A percentile compares a stretch with the other conserved stretches of the same genome.
These are phyloP conservation scores for Calonectria hongkongensis DNA, from an alignment of 2,329 filamentous ascomycete species.

Conservation along the genomic window DNA sequence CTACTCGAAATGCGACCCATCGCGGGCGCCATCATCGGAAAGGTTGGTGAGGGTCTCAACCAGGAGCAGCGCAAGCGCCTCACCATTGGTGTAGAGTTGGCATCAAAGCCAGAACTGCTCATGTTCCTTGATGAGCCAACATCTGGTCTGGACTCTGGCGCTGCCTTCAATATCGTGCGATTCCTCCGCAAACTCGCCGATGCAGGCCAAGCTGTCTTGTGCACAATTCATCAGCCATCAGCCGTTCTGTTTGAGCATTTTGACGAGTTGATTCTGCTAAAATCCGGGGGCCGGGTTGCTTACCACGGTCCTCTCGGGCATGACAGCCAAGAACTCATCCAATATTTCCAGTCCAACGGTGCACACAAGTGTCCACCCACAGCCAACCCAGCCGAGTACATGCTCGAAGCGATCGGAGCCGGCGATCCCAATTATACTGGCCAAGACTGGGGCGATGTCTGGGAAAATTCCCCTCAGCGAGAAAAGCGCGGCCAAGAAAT, in stretches of 20 bases:
- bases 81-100: slow-evolving; percentile 74
- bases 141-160: slow-evolving; percentile 74
- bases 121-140: slow-evolving; percentile 80
- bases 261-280: slow-evolving; percentile 73
- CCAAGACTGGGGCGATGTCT: slow-evolving; percentile 78
- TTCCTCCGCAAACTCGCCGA: slow-evolving; percentile 78
- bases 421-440: slow-evolving; percentile 76
- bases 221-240: slow-evolving; percentile 77
- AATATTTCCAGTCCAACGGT: slow-evolving; percentile 72
- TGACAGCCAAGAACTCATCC: slow-evolving; percentile 67
- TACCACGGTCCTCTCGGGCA: slow-evolving; percentile 73
- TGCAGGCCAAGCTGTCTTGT: slow-evolving; percentile 75
- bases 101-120: slow-evolving; percentile 74
- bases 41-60: slow-evolving; percentile 75
- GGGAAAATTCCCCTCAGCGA: slow-evolving; percentile 72
- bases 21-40: slow-evolving; percentile 79
- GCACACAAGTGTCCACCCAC: slow-evolving; percentile 67
- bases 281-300: slow-evolving; percentile 70
- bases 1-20: slow-evolving; percentile 83
- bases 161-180: slow-evolving; percentile 77
- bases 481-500: slow-evolving; percentile 70
- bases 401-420: slow-evolving; percentile 76
- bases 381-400: slow-evolving; percentile 73
- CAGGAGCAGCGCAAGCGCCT: slow-evolving; percentile 75
- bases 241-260: slow-evolving; percentile 74